phyloP scores from a whole-genome alignment of 1,139 yeast genomes.

The Yamadazyma sp. region DNA sequence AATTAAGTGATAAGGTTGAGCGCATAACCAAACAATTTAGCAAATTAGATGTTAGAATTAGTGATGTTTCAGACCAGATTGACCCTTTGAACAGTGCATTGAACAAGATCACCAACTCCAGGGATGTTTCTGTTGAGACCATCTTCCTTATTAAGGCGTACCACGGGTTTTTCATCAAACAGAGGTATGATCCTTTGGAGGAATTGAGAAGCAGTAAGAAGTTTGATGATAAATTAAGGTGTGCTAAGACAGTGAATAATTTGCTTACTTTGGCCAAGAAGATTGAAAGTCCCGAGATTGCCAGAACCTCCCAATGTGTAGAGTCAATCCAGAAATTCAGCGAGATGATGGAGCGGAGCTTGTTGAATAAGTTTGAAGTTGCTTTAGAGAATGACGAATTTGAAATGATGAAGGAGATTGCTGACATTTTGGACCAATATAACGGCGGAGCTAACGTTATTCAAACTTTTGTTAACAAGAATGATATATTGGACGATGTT shows the following conservation, averaged over 20 bases:
- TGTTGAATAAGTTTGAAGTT: conserved; percentile 56
- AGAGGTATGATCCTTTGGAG: conserved; percentile 63
- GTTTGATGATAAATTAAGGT: conserved; percentile 55
- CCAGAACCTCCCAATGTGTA: conserved; percentile 52
- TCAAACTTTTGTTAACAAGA: conserved; percentile 79
- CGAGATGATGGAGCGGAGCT: conserved; percentile 69
- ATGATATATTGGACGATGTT: conserved; percentile 59
- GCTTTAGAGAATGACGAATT: conserved; percentile 61
- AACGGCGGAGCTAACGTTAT: conserved; percentile 86
- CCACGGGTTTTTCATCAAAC: conserved; percentile 65
- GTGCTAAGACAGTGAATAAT: conserved; percentile 70
- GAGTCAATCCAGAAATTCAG: conserved; percentile 67
- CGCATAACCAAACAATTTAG: conserved; percentile 48
- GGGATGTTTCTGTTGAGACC: conserved; percentile 73
- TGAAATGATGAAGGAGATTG: conserved; percentile 74
- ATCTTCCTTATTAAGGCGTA: conserved; percentile 76
- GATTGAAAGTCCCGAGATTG: conserved; percentile 51
- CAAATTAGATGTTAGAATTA: conserved; percentile 58
- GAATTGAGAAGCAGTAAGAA: conserved; percentile 42
- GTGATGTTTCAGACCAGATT: conserved; percentile 60
- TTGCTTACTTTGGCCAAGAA: conserved; percentile 64
- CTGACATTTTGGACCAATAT: conserved; percentile 74
- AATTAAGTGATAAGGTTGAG: conserved; percentile 52
- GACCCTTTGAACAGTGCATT: conserved; percentile 75
- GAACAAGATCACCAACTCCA: conserved; percentile 71